Evolutionary conservation across 495 filamentous ascomycete species (phyloP).

Genomic region (Parathielavia hyrcaniae): DNA sequence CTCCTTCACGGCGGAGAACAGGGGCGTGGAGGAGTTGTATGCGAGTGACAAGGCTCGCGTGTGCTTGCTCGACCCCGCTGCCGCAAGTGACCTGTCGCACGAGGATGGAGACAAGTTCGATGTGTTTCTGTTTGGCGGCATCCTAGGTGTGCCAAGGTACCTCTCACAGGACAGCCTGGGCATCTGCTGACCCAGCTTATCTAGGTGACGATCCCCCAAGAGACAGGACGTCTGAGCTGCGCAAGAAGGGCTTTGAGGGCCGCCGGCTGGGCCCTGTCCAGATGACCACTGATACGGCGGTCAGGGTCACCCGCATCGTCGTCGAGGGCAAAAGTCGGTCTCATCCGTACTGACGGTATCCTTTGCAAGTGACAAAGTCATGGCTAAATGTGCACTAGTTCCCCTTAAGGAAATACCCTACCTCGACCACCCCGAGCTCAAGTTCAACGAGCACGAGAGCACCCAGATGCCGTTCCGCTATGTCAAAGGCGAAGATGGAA

Average conservation of each 20-base stretch:
- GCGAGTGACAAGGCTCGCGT: slow-evolving; percentile 56
- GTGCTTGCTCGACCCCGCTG: slow-evolving; percentile 84
- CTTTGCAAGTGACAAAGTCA: neutral
- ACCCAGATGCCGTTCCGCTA: slow-evolving; percentile 98
- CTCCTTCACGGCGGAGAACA: slow-evolving; percentile 59
- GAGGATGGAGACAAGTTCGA: slow-evolving; percentile 79
- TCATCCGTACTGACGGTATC: neutral
- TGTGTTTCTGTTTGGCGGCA: slow-evolving; percentile 91
- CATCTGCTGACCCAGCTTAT: slow-evolving; percentile 5
- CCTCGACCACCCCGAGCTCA: slow-evolving; percentile 79
- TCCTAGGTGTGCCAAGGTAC: slow-evolving; percentile 72
- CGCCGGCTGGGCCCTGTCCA: slow-evolving; percentile 86
- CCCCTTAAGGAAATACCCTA: slow-evolving; percentile 71
- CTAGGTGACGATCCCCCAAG: slow-evolving; percentile 84
- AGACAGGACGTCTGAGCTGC: slow-evolving; percentile 91
- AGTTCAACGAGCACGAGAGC: slow-evolving; percentile 83
- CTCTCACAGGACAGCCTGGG: neutral
- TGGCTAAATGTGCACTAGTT: slow-evolving; percentile 42
- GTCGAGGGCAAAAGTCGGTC: slow-evolving; percentile 69
- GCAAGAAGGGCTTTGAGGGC: slow-evolving; percentile 85
- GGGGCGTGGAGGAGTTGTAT: slow-evolving; percentile 74
- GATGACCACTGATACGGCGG: slow-evolving; percentile 98
- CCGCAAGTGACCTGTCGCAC: slow-evolving; percentile 69
- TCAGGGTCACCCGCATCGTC: slow-evolving; percentile 84
- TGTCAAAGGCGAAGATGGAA: slow-evolving; percentile 64